Evolutionary conservation across 1,139 yeast species (phyloP), one percentile per base, ranked within the genome.

Genomic region (Geotrichum bryndzae): DNA sequence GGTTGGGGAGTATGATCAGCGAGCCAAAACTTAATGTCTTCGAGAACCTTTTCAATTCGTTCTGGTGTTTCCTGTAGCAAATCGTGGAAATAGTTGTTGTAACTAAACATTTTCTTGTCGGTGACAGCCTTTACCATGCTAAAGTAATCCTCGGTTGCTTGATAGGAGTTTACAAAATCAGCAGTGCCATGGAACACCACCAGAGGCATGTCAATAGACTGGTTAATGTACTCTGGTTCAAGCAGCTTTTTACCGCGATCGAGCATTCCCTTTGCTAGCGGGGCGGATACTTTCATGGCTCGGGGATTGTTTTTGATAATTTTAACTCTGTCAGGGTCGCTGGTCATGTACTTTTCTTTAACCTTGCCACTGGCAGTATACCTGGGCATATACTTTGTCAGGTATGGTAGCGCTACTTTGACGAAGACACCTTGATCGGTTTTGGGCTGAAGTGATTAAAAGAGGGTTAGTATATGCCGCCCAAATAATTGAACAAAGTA

Each of bases 251-350:
- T 79, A 8, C 95, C 95, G 61, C 95, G 79, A 25, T 71, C 73
- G 55, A 90, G 71, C 80, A 90, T 86, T 67, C 87, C 96, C 71
- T 83, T 74, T 63, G 86, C 76, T 71, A 82, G 82, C 61, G 58
- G 38, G n/a, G 78, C 75, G 41, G 84, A 74, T 0, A 85, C 75
- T 33, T 84, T 82, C 31, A 77, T 65, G 57, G 81, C 66, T 80
- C 77, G 67, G 35, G 70, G 68, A 63, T 74, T 74, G 57, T 65
- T 57, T 51, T 66, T 64, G 66, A 69, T 64, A 51, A 63, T 56
- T 57, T 68, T 62, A 64, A 69, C 67, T 56, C 67, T 60, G 51
- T 63, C 70, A 58, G 76, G 72, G 72, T 87, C 84, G 46, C 82
- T 76, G 2, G 94, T 84, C 62, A 89, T 70, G 65, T 79, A 80